These are phyloP conservation scores for Neurospora sp. DNA, from an alignment of 495 filamentous ascomycete genomes.

Conservation along the genomic window DNA sequence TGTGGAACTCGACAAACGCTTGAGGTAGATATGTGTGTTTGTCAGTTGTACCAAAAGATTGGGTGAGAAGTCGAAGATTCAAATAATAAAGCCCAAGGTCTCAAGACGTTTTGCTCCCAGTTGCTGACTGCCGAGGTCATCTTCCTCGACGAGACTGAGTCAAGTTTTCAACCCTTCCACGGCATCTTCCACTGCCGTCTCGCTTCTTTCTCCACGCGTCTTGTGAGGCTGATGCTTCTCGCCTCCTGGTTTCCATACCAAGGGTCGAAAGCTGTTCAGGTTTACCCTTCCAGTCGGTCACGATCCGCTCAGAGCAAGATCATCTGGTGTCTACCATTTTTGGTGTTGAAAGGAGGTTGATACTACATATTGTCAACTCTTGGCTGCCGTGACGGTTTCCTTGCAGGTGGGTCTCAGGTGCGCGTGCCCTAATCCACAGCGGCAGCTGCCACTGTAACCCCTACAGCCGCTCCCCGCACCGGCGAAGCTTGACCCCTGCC, in stretches of 20 bases:
- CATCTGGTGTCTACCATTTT: not conserved
- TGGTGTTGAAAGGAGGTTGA: not conserved
- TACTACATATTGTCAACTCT: not conserved
- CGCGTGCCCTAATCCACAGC: not conserved
- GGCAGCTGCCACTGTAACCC: not conserved
- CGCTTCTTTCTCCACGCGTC: not conserved
- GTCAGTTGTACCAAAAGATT: too few species aligned
- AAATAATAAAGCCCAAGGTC: not conserved
- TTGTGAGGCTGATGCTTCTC: not conserved
- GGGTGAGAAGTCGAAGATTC: not conserved
- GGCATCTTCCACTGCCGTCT: not conserved
- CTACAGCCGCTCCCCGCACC: not conserved
- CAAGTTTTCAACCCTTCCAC: not conserved
- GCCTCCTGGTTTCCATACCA: not conserved
- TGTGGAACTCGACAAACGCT: constrained; percentile 17
- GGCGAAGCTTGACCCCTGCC: not conserved
- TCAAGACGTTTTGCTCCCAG: not conserved
- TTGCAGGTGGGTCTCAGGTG: not conserved
- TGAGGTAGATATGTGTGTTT: not conserved
- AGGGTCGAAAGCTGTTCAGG: not conserved
- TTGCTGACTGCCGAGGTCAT: not conserved
- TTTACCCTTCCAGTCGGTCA: not conserved
- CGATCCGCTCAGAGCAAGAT: not conserved
- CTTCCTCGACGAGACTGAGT: not conserved
- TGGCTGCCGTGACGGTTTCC: not conserved